phyloP scores from a whole-genome alignment of 2,329 filamentous ascomycete genomes.

The Orbilia ellipsospora region DNA sequence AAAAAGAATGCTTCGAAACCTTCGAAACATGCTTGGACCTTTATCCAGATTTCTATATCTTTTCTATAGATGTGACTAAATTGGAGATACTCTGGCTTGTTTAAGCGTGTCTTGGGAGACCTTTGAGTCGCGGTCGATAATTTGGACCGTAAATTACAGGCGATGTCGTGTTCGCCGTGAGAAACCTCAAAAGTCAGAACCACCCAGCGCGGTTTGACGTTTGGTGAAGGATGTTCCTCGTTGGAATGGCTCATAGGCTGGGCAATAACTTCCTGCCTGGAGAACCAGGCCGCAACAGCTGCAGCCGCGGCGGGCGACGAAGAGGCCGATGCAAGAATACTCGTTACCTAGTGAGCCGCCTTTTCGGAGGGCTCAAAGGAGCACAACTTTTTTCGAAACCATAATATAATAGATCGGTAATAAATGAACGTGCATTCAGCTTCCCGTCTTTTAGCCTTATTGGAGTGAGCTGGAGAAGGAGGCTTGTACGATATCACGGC shows the following conservation, averaged over 20 bases:
- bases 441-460: constrained; percentile 50
- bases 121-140: constrained; percentile 22
- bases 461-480: constrained; percentile 44
- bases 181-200: constrained; percentile 20
- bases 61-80: constrained; percentile 32
- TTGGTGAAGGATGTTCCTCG: constrained; percentile 35
- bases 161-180: not conserved
- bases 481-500: constrained; percentile 36
- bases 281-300: constrained; percentile 24
- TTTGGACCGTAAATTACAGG: constrained; percentile 7
- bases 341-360: constrained; percentile 15
- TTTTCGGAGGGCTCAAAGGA: constrained; percentile 25
- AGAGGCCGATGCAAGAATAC: constrained; percentile 22
- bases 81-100: constrained; percentile 18
- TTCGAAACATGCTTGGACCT: constrained; percentile 47
- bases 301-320: no score
- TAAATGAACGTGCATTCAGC: constrained; percentile 4
- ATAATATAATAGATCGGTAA: constrained; percentile 13
- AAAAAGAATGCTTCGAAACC: constrained; percentile 50
- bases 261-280: constrained; percentile 44
- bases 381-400: constrained; percentile 31
- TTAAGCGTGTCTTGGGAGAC: constrained; percentile 3
- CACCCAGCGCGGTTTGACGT: not conserved
- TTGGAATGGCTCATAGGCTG: constrained; percentile 31
- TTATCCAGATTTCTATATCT: constrained; percentile 38